Conservation (phyloP, 768 basidiomycete species). For the Agrocybe chaxingu region DNA sequence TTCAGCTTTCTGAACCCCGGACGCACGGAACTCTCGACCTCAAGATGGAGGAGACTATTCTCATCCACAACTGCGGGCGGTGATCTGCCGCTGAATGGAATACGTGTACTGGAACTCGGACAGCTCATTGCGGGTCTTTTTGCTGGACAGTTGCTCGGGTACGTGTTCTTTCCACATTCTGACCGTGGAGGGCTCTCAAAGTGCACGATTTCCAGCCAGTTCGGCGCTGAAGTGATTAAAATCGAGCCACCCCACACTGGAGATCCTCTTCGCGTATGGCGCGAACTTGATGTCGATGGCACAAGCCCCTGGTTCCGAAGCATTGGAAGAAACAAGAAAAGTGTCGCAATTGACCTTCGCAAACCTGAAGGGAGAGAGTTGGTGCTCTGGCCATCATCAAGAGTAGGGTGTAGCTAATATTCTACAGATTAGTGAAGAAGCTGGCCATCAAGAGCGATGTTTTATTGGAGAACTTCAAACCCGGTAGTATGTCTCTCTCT, state of each 20-base stretch:
- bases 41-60: too few species aligned
- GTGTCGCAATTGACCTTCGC: conserved; percentile 56
- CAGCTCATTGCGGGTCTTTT: conserved; percentile 74
- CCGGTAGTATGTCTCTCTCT: too few species aligned
- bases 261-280: conserved; percentile 68
- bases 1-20: too few species aligned
- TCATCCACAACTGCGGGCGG: conserved; percentile 2
- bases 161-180: conserved; percentile 11
- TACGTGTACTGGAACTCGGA: conserved; percentile 66
- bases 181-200: background rate
- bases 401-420: background rate
- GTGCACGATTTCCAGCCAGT: conserved; percentile 41
- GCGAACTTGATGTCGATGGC: conserved; percentile 68
- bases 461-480: conserved; percentile 44
- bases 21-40: too few species aligned
- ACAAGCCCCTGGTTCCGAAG: conserved; percentile 76
- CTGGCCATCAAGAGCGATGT: conserved; percentile 67
- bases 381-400: conserved; percentile 7
- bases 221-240: conserved; percentile 72
- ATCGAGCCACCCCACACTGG: conserved; percentile 61
- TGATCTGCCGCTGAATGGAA: conserved; percentile 56
- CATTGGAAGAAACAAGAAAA: conserved; percentile 71
- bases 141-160: conserved; percentile 71
- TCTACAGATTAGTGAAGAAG: conserved; percentile 51
- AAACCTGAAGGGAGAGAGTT: conserved; percentile 27